Evolutionary conservation across 2,329 filamentous ascomycete genomes (phyloP).

Genomic region (Diaporthe citrichinensis): DNA sequence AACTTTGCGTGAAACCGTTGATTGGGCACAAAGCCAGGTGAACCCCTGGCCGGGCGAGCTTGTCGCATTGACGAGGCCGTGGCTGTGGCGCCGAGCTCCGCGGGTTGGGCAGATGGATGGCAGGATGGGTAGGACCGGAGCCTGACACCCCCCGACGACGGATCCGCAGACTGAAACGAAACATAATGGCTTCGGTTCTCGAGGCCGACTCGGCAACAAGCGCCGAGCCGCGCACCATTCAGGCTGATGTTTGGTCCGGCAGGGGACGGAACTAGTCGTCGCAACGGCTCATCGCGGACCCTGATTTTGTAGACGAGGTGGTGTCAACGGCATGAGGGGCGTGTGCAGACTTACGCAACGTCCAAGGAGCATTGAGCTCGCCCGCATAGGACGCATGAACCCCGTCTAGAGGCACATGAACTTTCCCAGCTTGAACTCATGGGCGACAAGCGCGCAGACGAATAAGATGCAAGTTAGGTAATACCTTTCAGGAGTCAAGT

Average conservation of each 20-base stretch:
- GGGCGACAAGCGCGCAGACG: background rate
- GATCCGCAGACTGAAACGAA: constrained; percentile 20
- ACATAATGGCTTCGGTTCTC: constrained; percentile 6
- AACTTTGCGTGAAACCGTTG: constrained; percentile 25
- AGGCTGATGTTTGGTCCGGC: background rate
- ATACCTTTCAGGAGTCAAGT: background rate
- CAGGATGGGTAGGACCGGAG: background rate
- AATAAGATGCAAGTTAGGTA: background rate
- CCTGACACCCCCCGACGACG: background rate
- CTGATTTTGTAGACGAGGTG: background rate
- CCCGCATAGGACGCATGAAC: background rate
- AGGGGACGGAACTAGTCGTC: background rate
- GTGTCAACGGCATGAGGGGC: background rate
- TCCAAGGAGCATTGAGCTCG: background rate
- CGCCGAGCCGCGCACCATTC: background rate
- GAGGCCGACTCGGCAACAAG: constrained; percentile 22
- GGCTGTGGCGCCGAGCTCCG: constrained; percentile 24
- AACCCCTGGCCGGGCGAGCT: constrained; percentile 10
- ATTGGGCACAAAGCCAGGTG: background rate
- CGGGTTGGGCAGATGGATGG: background rate
- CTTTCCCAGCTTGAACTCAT: background rate
- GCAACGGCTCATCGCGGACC: background rate
- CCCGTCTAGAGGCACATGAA: no score
- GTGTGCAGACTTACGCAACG: background rate
- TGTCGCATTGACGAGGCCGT: constrained; percentile 29